Percentiles rank a stretch among this genome's conserved stretches.
phyloP scores from a whole-genome alignment of 2,329 filamentous ascomycete species.

The Diplodia corticola region DNA sequence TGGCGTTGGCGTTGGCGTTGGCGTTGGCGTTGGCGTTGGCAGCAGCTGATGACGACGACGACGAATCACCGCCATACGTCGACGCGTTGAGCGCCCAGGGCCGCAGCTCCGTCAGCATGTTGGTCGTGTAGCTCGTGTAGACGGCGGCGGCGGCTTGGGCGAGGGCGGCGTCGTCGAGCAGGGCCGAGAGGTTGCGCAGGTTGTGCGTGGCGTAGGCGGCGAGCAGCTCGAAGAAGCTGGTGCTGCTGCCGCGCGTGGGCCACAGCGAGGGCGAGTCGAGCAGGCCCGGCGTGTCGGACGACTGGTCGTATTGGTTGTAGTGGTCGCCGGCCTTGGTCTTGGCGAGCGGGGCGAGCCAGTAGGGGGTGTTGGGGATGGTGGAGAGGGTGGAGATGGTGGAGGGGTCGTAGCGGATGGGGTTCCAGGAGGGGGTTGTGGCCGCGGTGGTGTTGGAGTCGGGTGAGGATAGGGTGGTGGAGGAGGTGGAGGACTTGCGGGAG shows the following conservation, averaged over 20 bases:
- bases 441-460: background rate
- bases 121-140: background rate
- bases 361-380: background rate
- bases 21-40: too few species aligned
- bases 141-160: background rate
- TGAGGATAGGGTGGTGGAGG: background rate
- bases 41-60: too few species aligned
- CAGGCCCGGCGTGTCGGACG: slow-evolving; percentile 3
- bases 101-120: slow-evolving; percentile 17
- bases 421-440: background rate
- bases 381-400: background rate
- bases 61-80: too few species aligned
- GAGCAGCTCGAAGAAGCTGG: slow-evolving; percentile 19
- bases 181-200: background rate
- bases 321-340: slow-evolving; percentile 1
- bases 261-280: background rate
- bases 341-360: slow-evolving; percentile 11
- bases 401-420: slow-evolving; percentile 10
- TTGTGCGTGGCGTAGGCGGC: background rate
- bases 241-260: slow-evolving; percentile 18
- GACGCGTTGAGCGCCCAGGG: background rate
- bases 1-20: background rate
- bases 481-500: background rate
- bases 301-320: slow-evolving; percentile 14
- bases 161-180: background rate